Base-by-base conservation (phyloP, 495 filamentous ascomycete species). In the Lasiosphaeriaceae sp. region DNA sequence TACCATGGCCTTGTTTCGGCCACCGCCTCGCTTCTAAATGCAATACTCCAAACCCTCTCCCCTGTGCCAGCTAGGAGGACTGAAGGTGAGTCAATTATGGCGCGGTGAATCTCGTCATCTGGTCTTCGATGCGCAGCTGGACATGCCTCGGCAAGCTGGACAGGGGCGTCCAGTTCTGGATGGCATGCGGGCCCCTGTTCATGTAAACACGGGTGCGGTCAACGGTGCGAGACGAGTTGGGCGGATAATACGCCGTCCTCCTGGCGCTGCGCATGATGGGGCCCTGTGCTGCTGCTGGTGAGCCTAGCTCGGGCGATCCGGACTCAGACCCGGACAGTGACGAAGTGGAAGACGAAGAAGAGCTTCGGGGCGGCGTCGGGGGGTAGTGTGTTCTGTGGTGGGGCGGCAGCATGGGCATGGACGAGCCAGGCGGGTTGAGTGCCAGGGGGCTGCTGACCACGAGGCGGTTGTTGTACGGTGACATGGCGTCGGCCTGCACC, bases 121-220 rank as follows among this genome's bases (percentile, higher is more conserved):
- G 49, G 47, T 57, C 52, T 55, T 64, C 55, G 47, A 66, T 58
- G 52, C 50, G 19, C 47, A 55, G 3, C 55, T 66, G 61, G 23
- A 56, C 55, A 22, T 60, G 50, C 37, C 48, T 24, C 24, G 63
- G 59, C 51, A 66, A 21, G 29, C 60, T 66, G 11, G 39, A 34
- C 52, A 66, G 2, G 17, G 64, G 64, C 53, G 64, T 66, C 64
- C 64, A 66, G 35, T 66, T 66, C 2, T 57, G 49, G 0, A 64
- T 16, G 24, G 52, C 56, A 12, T 66, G 64, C 50, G 64, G 61
- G 19, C 64, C 64, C 0, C 64, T 17, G 22, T 57, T 60, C 61
- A 64, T 63, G 47, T 61, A 66, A 0, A 64, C 56, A 0, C 64
- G 22, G n/a, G 54, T 48, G 35, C 54, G 50, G 31, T 66, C 58